Evolutionary conservation across 163 green algal species (phyloP).

Genomic region (Chlamydomonas reinhardtii): DNA sequence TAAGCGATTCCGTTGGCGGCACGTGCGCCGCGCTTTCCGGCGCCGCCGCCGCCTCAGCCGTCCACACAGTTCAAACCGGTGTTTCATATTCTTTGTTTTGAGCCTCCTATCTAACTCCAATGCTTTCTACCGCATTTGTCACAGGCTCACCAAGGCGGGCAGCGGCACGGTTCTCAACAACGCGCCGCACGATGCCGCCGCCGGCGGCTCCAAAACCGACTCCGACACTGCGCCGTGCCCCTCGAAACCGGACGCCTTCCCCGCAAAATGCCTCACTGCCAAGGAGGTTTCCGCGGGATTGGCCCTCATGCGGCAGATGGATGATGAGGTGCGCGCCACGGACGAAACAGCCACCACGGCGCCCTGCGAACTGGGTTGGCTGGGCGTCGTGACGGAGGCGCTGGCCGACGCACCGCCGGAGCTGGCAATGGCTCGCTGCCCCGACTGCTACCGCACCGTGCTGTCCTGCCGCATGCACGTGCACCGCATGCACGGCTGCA

Average conservation of each 20-base stretch:
- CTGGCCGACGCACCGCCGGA: too few relatives aligned
- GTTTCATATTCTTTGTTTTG: too few relatives aligned
- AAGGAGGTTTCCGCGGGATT: not conserved
- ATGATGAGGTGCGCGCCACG: not conserved
- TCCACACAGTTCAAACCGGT: too few relatives aligned
- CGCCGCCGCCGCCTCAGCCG: too few relatives aligned
- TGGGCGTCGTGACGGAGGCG: conserved; percentile 14
- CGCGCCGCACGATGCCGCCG: conserved; percentile 2
- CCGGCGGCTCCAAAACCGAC: conserved; percentile 31
- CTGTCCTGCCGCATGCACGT: conserved; percentile 10
- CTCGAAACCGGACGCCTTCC: conserved; percentile 16
- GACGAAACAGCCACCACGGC: conserved; percentile 17
- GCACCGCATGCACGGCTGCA: not conserved
- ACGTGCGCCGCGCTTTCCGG: too few relatives aligned
- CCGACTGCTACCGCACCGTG: conserved; percentile 19
- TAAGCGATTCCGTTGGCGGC: too few relatives aligned
- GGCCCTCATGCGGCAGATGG: not conserved
- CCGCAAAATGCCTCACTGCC: not conserved
- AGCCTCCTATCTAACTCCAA: too few relatives aligned
- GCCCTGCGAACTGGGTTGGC: conserved; percentile 36
- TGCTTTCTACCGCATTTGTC: too few relatives aligned
- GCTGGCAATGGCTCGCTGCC: not conserved
- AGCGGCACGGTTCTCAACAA: conserved; percentile 33
- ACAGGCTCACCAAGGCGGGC: conserved; percentile 18
- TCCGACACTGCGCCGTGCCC: not conserved